Base-by-base conservation (phyloP, 495 filamentous ascomycete genomes). In the Letharia columbiana region DNA sequence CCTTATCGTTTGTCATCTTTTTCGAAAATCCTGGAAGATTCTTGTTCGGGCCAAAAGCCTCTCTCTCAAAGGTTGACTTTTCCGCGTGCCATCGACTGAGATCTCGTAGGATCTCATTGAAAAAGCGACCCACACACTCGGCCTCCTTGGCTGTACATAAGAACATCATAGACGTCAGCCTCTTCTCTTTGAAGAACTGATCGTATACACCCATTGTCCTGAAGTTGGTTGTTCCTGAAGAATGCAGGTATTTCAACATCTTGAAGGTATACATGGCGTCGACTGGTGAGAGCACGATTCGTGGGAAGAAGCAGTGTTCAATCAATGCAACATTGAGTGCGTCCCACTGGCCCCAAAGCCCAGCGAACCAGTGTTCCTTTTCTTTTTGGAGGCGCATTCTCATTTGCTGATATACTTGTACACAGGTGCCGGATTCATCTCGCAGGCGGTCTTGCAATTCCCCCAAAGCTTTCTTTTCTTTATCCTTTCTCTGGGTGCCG, bases 261-360 rank as follows among this genome's bases (percentile, higher is more conserved):
- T 84, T 84, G 74, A 92, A 94, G 63, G 84, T 87, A 74, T 90
- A 99, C 61, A 92, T 87, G 7, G 93, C 89, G 72, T 99, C 95
- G 39, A 88, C 78, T 4, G 90, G 85, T 1, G 92, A 96, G 23
- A 97, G 76, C 7, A 92, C 81, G 44, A 96, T 78, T 31, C 95
- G 87, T 15, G 95, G 94, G 37, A 97, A 75, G 65, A 99, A 86
- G 74, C 95, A 99, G 68, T 93, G 85, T 72, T 96, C 91, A 40
- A 98, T 81, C 33, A 99, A 76, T 6, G 86, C 82, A 68, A 89
- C 82, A 63, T 92, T 86, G 10, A 94, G 77, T 17, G 78, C 80
- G 61, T 93, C 85, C 40, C 82, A 79, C 66, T 89, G 89, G 33
- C 79, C 77, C 12, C 82, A 81, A 70, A 83, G 79, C 33, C 78